Conservation (phyloP, 257 asterid species). For the Fraxinus excelsior region DNA sequence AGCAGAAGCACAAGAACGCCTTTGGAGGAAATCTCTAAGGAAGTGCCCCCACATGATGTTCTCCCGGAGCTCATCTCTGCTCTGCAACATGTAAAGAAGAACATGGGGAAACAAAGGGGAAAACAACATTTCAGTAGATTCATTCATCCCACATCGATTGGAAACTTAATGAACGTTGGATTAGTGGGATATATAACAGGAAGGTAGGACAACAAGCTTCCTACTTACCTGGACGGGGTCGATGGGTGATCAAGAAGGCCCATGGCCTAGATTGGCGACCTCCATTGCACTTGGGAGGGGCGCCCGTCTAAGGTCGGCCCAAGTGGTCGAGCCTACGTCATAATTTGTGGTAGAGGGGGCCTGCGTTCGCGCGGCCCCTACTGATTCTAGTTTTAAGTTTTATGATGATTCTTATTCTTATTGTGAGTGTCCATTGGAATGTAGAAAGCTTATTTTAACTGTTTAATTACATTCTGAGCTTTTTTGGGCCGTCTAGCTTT, state of each 20-base stretch:
- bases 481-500: too few relatives aligned
- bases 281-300: constrained; percentile 34
- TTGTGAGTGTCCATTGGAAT: too few relatives aligned
- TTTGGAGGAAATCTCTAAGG: constrained; percentile 54
- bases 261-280: constrained; percentile 44
- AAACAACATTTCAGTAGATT: too few relatives aligned
- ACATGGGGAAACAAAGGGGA: constrained; percentile 26
- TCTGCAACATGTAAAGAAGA: constrained; percentile 47
- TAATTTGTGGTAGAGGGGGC: constrained; percentile 29
- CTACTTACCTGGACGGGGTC: constrained; percentile 45
- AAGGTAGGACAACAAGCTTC: neutral
- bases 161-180: neutral
- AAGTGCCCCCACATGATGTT: constrained; percentile 37
- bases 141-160: neutral
- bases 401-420: too few relatives aligned
- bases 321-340: constrained; percentile 27
- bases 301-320: constrained; percentile 19
- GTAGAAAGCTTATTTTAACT: too few relatives aligned
- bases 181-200: too few relatives aligned
- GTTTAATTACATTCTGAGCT: too few relatives aligned
- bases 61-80: constrained; percentile 53
- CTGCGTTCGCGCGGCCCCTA: constrained; percentile 25
- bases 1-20: constrained; percentile 44
- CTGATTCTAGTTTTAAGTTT: neutral
- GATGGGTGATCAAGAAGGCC: constrained; percentile 26